Conservation (phyloP, 441 rosid species). For the Daphne laureola region DNA sequence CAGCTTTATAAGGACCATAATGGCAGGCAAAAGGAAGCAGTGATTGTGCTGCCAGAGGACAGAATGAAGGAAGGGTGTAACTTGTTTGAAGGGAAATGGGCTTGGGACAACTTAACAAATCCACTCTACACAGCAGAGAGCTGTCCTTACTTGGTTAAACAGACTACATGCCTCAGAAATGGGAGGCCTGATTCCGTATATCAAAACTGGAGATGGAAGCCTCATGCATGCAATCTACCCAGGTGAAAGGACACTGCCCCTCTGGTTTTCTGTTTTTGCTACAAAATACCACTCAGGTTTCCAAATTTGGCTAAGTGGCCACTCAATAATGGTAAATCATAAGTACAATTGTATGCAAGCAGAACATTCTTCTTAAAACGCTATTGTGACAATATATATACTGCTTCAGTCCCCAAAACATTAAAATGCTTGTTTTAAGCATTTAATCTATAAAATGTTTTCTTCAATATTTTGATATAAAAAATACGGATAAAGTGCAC, state of each 20-base stretch:
- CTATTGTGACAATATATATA: too few relatives aligned
- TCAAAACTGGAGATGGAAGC: slow-evolving; percentile 78
- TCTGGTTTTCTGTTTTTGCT: too few relatives aligned
- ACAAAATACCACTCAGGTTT: too few relatives aligned
- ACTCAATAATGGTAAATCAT: too few relatives aligned
- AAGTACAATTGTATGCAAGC: too few relatives aligned
- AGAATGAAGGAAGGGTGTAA: slow-evolving; percentile 52
- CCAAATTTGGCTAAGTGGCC: too few relatives aligned
- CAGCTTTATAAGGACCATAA: slow-evolving; percentile 18
- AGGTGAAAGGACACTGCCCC: slow-evolving; percentile 24
- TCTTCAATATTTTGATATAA: too few relatives aligned
- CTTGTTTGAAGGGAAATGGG: slow-evolving; percentile 77
- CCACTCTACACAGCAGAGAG: slow-evolving; percentile 69
- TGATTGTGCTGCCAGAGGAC: slow-evolving; percentile 49
- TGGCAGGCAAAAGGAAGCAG: slow-evolving; percentile 21
- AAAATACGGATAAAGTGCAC: too few relatives aligned
- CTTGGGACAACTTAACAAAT: slow-evolving; percentile 65
- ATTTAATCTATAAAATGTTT: too few relatives aligned
- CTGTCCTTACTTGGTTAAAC: slow-evolving; percentile 87
- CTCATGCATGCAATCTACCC: slow-evolving; percentile 59
- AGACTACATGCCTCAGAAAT: slow-evolving; percentile 68
- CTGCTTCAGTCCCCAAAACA: too few relatives aligned
- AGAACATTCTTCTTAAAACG: too few relatives aligned
- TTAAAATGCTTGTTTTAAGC: too few relatives aligned
- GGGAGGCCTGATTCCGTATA: slow-evolving; percentile 80